Evolutionary conservation across 352 stramenopile species (phyloP), one percentile per base, ranked within the genome.

Genomic region (Saprolegnia diclina): DNA sequence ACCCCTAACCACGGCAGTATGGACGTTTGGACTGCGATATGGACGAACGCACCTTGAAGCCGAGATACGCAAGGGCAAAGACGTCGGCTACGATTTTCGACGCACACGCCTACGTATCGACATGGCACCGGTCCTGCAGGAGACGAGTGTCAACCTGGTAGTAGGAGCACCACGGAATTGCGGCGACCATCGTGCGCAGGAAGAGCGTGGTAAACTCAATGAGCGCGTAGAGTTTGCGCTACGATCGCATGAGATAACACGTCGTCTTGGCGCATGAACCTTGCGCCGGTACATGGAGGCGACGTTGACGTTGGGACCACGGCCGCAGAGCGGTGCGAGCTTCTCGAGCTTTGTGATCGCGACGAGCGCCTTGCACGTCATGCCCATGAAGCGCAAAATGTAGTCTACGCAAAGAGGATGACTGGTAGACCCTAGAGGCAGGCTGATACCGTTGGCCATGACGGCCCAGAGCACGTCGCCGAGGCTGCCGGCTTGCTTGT

Each of bases 181-280:
- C 79, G 0, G 85, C 81, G 9, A 87, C 64, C 26, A 85, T 66
- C 9, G 81, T 87, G 9, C 81, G 80, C 32, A 87, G 13, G 37
- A 93, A 83, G 52, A 93, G 86, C 3, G 85, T 91, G 16, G 70
- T 65, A 71, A 90, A 78, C 61, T 93, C 85, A 46, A 93, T 87
- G 56, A 91, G 79, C 11, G 79, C 83, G 54, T 89, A 91, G 1
- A 93, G 63, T 40, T 91, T 91, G 6, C 85, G 75, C 83, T 92
- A 64, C 4, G 18, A 18, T 35, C 4, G 7, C 35, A 24, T n/a
- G 21, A 65, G 10, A 67, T 0, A 9, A 26, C 11, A 35, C 3
- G 35, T 24, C 24, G 11, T 35, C 29, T 35, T 35, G 29, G 29
- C 29, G 29, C 29, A 35, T 35, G 29, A 1, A 92, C 84, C 78